Conservation (phyloP, 2,329 filamentous ascomycete genomes). For the Aspergillus thermomutatus region DNA sequence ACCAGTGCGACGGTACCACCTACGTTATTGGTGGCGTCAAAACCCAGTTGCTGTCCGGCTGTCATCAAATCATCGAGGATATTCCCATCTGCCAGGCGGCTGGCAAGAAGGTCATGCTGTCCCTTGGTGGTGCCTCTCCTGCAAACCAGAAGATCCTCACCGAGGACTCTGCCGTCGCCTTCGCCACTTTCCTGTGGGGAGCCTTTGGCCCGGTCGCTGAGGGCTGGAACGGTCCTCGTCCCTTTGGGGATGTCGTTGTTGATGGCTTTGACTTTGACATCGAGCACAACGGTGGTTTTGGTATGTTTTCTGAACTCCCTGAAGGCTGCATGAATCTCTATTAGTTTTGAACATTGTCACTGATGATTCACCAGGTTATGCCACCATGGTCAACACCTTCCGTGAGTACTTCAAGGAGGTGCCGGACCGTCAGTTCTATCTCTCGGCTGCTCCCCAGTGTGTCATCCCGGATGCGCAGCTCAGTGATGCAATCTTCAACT, state of each 20-base stretch:
- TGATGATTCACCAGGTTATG: constrained; percentile 37
- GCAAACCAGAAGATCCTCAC: constrained; percentile 43
- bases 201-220: constrained; percentile 46
- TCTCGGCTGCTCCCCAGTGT: constrained; percentile 55
- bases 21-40: constrained; percentile 37
- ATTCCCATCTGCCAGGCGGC: constrained; percentile 38
- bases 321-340: not conserved
- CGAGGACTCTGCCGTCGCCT: constrained; percentile 39
- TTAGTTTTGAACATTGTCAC: not conserved
- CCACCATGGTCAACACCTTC: constrained; percentile 47
- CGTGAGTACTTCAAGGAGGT: constrained; percentile 39
- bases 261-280: constrained; percentile 56
- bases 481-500: constrained; percentile 41
- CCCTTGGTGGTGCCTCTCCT: constrained; percentile 45
- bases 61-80: constrained; percentile 43
- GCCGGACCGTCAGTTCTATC: constrained; percentile 42
- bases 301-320: constrained; percentile 17
- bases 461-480: constrained; percentile 47
- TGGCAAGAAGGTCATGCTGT: constrained; percentile 47
- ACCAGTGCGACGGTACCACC: constrained; percentile 46
- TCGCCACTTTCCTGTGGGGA: constrained; percentile 50
- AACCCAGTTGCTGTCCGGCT: constrained; percentile 43
- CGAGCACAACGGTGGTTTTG: constrained; percentile 28
- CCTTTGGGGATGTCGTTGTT: constrained; percentile 45
- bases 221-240: constrained; percentile 42